phyloP scores from a whole-genome alignment of 2,329 filamentous ascomycete species.

The Aspergillus ustus region DNA sequence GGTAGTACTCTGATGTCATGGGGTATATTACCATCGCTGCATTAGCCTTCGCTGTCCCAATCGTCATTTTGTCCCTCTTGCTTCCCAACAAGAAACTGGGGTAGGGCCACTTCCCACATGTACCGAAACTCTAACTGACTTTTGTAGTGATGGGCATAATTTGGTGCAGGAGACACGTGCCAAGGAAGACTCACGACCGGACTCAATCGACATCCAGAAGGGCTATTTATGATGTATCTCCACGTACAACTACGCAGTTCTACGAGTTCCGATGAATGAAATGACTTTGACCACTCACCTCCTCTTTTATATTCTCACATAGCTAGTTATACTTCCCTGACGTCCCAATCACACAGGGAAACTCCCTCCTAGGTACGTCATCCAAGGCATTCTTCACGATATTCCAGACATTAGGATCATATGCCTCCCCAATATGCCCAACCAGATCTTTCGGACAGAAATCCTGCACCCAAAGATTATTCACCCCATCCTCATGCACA shows the following conservation, averaged over 20 bases:
- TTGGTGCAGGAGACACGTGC: conserved; percentile 20
- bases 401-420: conserved; percentile 46
- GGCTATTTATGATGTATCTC: not conserved
- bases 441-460: conserved; percentile 39
- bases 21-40: conserved; percentile 38
- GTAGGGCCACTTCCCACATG: conserved; percentile 16
- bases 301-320: not conserved
- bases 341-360: conserved; percentile 35
- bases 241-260: not conserved
- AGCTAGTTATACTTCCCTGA: conserved; percentile 30
- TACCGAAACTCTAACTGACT: not conserved
- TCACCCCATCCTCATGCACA: conserved; percentile 38
- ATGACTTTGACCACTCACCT: conserved; percentile 7
- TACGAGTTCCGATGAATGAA: not conserved
- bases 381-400: conserved; percentile 43
- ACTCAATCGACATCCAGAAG: conserved; percentile 10
- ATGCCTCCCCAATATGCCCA: conserved; percentile 44
- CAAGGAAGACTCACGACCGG: not conserved
- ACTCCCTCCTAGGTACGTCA: conserved; percentile 31
- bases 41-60: conserved; percentile 33
- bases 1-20: conserved; percentile 38
- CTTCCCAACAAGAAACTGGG: conserved; percentile 34
- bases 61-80: conserved; percentile 32
- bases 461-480: conserved; percentile 40
- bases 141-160: conserved; percentile 27